A percentile compares a stretch with the other conserved stretches of the same genome.
Conservation (phyloP, 306 rosid genomes). For the Ceratonia siliqua region DNA sequence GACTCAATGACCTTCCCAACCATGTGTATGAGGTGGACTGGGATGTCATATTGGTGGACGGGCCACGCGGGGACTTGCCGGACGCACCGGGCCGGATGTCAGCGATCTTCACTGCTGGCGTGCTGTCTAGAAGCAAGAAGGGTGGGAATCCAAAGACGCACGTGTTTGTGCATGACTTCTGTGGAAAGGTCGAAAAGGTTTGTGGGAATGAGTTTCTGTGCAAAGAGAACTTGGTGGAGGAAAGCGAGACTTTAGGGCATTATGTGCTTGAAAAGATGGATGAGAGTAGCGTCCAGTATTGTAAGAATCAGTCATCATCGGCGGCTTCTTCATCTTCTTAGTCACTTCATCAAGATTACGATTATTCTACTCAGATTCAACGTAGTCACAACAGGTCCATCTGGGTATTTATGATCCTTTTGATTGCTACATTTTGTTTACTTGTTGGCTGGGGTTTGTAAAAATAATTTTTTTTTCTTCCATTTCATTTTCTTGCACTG, state of each 20-base stretch:
- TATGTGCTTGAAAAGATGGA: slow-evolving; percentile 89
- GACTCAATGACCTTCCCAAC: slow-evolving; percentile 87
- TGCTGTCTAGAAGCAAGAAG: slow-evolving; percentile 84
- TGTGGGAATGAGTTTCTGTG: slow-evolving; percentile 86
- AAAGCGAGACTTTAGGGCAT: slow-evolving; percentile 65
- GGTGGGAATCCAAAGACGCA: slow-evolving; percentile 90
- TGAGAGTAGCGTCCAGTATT: slow-evolving; percentile 65
- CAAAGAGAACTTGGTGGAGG: slow-evolving; percentile 77
- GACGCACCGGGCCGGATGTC: slow-evolving; percentile 89
- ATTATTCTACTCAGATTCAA: slow-evolving; percentile 20
- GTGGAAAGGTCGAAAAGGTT: slow-evolving; percentile 58
- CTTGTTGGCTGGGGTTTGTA: slow-evolving; percentile 42
- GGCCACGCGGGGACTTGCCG: slow-evolving; percentile 91
- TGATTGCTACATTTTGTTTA: slow-evolving; percentile 35
- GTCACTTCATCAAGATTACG: neutral
- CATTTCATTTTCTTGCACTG: slow-evolving; percentile 26
- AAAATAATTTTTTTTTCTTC: slow-evolving; percentile 57
- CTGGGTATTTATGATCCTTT: slow-evolving; percentile 54
- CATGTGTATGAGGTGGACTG: slow-evolving; percentile 91
- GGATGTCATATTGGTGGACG: slow-evolving; percentile 88
- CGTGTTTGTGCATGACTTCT: slow-evolving; percentile 79
- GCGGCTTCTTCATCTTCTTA: slow-evolving; percentile 32
- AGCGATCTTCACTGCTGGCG: slow-evolving; percentile 86
- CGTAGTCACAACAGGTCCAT: slow-evolving; percentile 30
- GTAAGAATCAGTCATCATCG: slow-evolving; percentile 50